Evolutionary conservation across 1,284 basidiomycete genomes (phyloP).

Genomic region (Singerocomus inundabilis): DNA sequence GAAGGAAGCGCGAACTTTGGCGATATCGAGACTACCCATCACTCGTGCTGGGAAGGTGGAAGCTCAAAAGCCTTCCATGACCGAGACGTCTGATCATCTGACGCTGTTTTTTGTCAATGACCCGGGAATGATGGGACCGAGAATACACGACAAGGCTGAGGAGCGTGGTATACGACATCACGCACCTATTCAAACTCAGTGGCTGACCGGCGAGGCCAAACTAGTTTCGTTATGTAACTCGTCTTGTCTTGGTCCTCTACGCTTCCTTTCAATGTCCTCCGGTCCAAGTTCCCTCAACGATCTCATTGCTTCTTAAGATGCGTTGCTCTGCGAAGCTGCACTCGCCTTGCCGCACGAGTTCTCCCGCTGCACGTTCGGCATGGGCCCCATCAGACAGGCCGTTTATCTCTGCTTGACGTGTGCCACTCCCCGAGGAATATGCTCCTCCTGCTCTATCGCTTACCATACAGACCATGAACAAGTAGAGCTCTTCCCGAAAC

Average conservation of each 20-base stretch:
- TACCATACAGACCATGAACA: conserved; percentile 82
- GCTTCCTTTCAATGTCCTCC: not conserved
- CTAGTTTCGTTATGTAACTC: too few species aligned
- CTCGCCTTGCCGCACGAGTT: conserved; percentile 74
- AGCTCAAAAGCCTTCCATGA: too few species aligned
- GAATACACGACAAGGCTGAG: not conserved
- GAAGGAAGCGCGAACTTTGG: conserved; percentile 56
- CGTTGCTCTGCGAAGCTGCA: conserved; percentile 64
- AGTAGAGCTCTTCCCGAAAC: conserved; percentile 80
- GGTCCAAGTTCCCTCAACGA: conserved; percentile 35
- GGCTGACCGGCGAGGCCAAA: too few species aligned
- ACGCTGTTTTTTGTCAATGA: not conserved
- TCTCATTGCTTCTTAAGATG: conserved; percentile 57
- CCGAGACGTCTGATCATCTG: conserved; percentile 4
- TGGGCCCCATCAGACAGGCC: conserved; percentile 61
- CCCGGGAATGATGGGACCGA: not conserved
- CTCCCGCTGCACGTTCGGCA: conserved; percentile 65
- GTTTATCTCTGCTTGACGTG: conserved; percentile 77
- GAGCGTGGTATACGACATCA: too few species aligned
- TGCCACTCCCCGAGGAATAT: conserved; percentile 54
- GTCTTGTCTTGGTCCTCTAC: not conserved
- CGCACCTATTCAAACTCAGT: too few species aligned
- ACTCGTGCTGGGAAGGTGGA: not conserved
- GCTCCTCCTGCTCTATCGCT: conserved; percentile 77
- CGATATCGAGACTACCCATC: conserved; percentile 45